Evolutionary conservation across 345 rosid genomes (phyloP).

Genomic region (Dovyalis caffra): DNA sequence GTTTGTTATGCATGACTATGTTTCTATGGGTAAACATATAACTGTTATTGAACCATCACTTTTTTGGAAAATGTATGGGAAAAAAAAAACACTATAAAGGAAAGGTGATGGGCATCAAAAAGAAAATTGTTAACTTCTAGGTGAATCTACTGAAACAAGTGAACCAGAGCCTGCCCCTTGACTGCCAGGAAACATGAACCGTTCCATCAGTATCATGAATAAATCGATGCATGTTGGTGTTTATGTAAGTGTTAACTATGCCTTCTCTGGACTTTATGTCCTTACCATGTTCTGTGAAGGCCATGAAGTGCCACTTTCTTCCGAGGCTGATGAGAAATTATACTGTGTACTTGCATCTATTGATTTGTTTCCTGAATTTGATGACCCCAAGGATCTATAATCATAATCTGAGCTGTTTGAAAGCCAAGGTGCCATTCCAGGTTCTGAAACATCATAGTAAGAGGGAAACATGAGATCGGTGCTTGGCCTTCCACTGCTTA

Average conservation of each 20-base stretch:
- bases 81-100: background rate
- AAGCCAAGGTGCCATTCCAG: slow-evolving; percentile 29
- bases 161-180: background rate
- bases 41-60: background rate
- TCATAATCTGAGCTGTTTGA: slow-evolving; percentile 53
- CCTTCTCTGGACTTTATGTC: background rate
- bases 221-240: background rate
- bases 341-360: slow-evolving; percentile 38
- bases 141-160: background rate
- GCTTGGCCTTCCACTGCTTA: slow-evolving; percentile 68
- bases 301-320: slow-evolving; percentile 34
- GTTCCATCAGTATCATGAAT: background rate
- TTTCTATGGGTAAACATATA: background rate
- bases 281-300: slow-evolving; percentile 49
- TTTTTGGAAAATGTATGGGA: background rate
- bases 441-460: slow-evolving; percentile 26
- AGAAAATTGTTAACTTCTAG: background rate
- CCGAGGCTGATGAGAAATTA: slow-evolving; percentile 39
- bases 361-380: slow-evolving; percentile 42
- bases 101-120: background rate
- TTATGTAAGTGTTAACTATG: background rate
- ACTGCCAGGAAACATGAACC: background rate
- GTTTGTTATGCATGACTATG: background rate
- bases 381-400: slow-evolving; percentile 37
- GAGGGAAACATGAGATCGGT: slow-evolving; percentile 41